Evolutionary conservation across 2,329 filamentous ascomycete species (phyloP).

Genomic region (Podosphaera aphanis): DNA sequence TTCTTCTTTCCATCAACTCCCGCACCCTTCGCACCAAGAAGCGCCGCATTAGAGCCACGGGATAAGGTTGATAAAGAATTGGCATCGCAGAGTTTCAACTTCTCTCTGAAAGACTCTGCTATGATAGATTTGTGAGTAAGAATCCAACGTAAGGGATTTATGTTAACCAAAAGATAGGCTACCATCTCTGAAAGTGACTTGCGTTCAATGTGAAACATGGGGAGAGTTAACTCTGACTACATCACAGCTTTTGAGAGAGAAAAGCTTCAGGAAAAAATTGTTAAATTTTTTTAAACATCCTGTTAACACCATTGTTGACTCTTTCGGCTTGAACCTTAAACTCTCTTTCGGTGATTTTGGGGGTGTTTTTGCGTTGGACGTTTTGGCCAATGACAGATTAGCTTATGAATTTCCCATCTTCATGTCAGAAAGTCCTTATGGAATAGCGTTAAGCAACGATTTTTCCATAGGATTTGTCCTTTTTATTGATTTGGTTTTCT

Average conservation of each 20-base stretch:
- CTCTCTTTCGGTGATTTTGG: conserved; percentile 7
- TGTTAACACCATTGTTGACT: conserved; percentile 4
- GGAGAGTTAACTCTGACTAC: neutral
- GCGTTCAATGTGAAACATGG: neutral
- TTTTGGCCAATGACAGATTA: conserved; percentile 4
- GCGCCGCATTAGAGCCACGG: neutral
- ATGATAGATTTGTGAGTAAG: neutral
- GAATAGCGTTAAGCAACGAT: conserved; percentile 6
- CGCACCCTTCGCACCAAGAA: neutral
- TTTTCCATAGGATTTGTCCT: conserved; percentile 7
- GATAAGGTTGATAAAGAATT: neutral
- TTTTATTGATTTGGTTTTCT: conserved; percentile 9
- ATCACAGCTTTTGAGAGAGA: neutral
- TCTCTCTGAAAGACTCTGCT: neutral
- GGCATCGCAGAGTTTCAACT: neutral
- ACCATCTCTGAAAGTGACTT: neutral
- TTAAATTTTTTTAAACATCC: conserved; percentile 6
- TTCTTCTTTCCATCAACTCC: neutral
- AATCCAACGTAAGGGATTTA: neutral
- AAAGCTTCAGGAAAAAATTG: neutral
- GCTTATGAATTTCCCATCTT: conserved; percentile 8
- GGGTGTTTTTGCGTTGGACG: conserved; percentile 9
- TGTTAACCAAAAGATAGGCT: neutral
- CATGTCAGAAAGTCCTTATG: conserved; percentile 4
- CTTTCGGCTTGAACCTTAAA: conserved; percentile 7